phyloP scores from a whole-genome alignment of 2,329 filamentous ascomycete species.

The Fusarium odoratissimum region DNA sequence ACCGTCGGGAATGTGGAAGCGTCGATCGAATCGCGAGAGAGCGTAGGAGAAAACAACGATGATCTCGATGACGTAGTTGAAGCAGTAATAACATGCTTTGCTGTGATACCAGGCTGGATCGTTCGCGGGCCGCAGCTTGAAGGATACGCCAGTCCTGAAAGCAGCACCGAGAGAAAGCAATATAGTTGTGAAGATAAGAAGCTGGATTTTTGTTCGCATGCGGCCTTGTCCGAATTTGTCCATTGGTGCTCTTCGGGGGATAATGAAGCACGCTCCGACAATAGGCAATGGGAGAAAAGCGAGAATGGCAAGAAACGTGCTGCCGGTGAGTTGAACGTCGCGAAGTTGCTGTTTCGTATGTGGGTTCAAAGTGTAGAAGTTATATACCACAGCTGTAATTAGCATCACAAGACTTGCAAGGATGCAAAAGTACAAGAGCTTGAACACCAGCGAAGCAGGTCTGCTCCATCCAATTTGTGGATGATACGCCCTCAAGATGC shows the following conservation, averaged over 20 bases:
- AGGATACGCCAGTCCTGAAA: conserved; percentile 73
- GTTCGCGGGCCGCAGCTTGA: conserved; percentile 59
- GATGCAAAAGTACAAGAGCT: conserved; percentile 68
- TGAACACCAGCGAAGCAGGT: conserved; percentile 63
- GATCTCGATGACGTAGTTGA: conserved; percentile 82
- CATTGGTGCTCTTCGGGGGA: conserved; percentile 58
- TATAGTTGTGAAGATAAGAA: conserved; percentile 68
- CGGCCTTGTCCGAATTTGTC: conserved; percentile 70
- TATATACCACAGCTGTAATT: conserved; percentile 72
- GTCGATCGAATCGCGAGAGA: conserved; percentile 75
- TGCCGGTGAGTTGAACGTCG: conserved; percentile 72
- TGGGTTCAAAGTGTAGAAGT: conserved; percentile 72
- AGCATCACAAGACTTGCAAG: conserved; percentile 71
- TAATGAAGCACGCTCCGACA: conserved; percentile 61
- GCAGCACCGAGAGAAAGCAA: conserved; percentile 76
- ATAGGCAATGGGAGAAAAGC: conserved; percentile 73
- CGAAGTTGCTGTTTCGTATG: conserved; percentile 64
- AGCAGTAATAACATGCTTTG: conserved; percentile 81
- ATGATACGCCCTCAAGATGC: conserved; percentile 79
- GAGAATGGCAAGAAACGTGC: conserved; percentile 69
- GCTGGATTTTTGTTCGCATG: conserved; percentile 72
- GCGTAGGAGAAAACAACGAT: conserved; percentile 76
- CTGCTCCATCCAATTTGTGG: conserved; percentile 77
- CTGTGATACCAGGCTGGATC: conserved; percentile 76
- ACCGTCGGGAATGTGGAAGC: conserved; percentile 81